phyloP scores from a whole-genome alignment of 805 yeast genomes.

The Ascoidea asiatica region DNA sequence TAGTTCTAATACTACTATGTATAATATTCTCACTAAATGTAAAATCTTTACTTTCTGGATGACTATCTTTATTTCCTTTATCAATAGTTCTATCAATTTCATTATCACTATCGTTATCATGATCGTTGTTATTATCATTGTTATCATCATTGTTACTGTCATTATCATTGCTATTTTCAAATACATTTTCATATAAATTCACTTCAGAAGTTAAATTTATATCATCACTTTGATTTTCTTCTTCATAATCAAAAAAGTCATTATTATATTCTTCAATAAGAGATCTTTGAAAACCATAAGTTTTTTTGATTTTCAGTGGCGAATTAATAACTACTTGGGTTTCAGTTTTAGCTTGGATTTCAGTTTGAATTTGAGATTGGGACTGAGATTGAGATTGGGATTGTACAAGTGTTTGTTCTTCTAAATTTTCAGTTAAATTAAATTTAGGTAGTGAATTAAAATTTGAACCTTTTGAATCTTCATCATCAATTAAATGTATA shows the following conservation, averaged over 20 bases:
- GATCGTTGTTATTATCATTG: not conserved
- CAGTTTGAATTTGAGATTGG: too few relatives aligned
- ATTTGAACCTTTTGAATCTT: too few relatives aligned
- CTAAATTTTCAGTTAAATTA: too few relatives aligned
- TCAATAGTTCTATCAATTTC: not conserved
- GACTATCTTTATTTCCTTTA: not conserved
- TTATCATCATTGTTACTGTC: not conserved
- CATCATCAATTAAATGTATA: too few relatives aligned
- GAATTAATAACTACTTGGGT: too few relatives aligned
- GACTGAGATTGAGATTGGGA: too few relatives aligned
- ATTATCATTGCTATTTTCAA: not conserved
- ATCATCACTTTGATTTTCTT: not conserved
- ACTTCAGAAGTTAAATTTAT: not conserved
- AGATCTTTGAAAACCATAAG: not conserved
- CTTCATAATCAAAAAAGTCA: not conserved
- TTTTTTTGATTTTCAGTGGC: too few relatives aligned
- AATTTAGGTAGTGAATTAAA: too few relatives aligned
- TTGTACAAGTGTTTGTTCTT: too few relatives aligned
- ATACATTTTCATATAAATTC: not conserved
- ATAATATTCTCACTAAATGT: too few relatives aligned
- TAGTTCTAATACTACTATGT: not conserved
- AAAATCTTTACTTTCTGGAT: not conserved
- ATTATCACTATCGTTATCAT: not conserved
- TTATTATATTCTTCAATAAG: too few relatives aligned
- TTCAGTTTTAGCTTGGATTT: too few relatives aligned